Base-by-base conservation (phyloP, 202 grass and related monocot species). In the Zoysia matrella region DNA sequence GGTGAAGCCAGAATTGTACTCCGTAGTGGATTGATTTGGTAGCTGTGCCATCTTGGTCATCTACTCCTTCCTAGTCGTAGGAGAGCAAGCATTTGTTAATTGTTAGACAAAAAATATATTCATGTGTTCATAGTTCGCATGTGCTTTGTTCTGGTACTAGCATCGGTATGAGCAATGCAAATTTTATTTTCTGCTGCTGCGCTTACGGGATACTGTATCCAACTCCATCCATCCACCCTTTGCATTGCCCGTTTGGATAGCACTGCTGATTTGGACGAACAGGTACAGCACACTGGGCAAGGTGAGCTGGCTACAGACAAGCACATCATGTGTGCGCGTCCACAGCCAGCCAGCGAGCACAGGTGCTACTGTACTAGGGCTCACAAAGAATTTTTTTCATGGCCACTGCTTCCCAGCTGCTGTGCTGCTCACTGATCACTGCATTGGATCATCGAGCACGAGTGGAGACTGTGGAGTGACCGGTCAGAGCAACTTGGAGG, bases 251-350 rank as follows among this genome's bases (percentile, higher is more conserved):
- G 22, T 22, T 12, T 40, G 69, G 67, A 69, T 69, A 69, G 67
- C 9, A 15, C 18, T 13, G 18, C 48, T 39, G 47, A 51, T 1
- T 51, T 16, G 2, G 39, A 56, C 40, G 71, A 56, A 41, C 13
- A 39, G 7, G 16, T 51, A 22, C 7, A 68, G 44, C 9, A 8
- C 2, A 9, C 1, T 7, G 44, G 2, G 22, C 15, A 7, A n/a
- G 67, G 15, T 71, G 68, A 71, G 47, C 47, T 71, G 68, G 68
- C 49, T 51, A 47, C 47, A 51, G 42, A 9, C 68, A 62, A 5
- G 18, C 68, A 50, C 67, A 11, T 49, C 22, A 22, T 22, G 66
- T 69, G 65, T 67, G 42, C n/a, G 67, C 67, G 65, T n/a, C 45
- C 67, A n/a, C 15, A 65, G 67, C 1, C 45, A 49, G 3, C 43